These are phyloP conservation scores for Neopestalotiopsis rosae DNA, from an alignment of 2,329 filamentous ascomycete species.

Conservation along the genomic window DNA sequence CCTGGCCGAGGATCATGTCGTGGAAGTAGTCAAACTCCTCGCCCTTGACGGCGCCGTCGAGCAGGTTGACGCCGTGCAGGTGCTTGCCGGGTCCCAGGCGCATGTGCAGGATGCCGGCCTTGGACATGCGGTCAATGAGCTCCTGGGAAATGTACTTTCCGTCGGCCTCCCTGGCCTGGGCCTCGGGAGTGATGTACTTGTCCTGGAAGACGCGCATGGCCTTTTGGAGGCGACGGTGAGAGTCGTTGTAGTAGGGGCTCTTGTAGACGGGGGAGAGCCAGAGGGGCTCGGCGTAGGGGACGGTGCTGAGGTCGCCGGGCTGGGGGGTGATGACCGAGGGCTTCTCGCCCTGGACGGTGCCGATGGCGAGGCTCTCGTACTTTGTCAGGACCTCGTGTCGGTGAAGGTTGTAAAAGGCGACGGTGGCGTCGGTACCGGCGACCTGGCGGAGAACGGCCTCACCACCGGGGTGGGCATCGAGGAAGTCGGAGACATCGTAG, in stretches of 20 bases:
- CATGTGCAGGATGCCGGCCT: slow-evolving; percentile 78
- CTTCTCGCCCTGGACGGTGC: slow-evolving; percentile 76
- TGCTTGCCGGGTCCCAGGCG: slow-evolving; percentile 83
- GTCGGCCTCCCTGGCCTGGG: slow-evolving; percentile 75
- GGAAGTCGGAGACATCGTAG: slow-evolving; percentile 85
- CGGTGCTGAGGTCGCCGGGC: slow-evolving; percentile 73
- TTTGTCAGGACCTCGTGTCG: slow-evolving; percentile 86
- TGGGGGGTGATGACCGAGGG: slow-evolving; percentile 73
- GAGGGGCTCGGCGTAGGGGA: slow-evolving; percentile 85
- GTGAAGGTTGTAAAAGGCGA: slow-evolving; percentile 90
- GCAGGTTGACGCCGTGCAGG: slow-evolving; percentile 71
- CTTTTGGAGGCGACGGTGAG: slow-evolving; percentile 70
- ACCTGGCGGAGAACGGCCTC: slow-evolving; percentile 80
- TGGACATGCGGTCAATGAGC: slow-evolving; percentile 80
- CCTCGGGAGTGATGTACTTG: slow-evolving; percentile 73
- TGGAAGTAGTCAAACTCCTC: slow-evolving; percentile 90
- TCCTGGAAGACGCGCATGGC: slow-evolving; percentile 78
- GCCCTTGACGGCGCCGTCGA: slow-evolving; percentile 73
- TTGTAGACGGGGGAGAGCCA: slow-evolving; percentile 82
- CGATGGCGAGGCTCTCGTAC: slow-evolving; percentile 77
- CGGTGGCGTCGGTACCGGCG: slow-evolving; percentile 81
- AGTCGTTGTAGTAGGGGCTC: slow-evolving; percentile 80
- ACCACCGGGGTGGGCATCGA: slow-evolving; percentile 85
- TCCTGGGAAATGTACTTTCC: slow-evolving; percentile 74
- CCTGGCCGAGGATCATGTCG: slow-evolving; percentile 78